These are phyloP conservation scores for Ensete glaucum DNA, from an alignment of 176 grass and related monocot species.

Conservation along the genomic window DNA sequence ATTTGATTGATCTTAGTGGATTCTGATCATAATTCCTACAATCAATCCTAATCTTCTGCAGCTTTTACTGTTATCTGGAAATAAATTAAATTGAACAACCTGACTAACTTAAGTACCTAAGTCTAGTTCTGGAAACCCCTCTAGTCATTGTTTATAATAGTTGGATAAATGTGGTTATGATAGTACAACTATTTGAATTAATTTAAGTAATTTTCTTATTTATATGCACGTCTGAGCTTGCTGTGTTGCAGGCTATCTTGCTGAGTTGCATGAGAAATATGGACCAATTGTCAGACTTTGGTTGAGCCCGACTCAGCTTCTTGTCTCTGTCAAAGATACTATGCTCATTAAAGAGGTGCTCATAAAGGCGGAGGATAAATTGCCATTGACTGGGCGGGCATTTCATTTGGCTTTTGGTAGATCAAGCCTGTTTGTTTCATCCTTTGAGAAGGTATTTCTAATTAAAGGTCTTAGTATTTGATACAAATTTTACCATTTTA, in stretches of 20 bases:
- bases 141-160: background rate
- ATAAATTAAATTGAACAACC: background rate
- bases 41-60: background rate
- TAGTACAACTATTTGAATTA: no score
- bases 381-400: constrained; percentile 59
- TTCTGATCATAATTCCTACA: no score
- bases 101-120: background rate
- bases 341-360: constrained; percentile 63
- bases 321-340: constrained; percentile 79
- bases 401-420: constrained; percentile 87
- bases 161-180: background rate
- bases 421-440: constrained; percentile 61
- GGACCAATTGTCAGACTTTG: constrained; percentile 80
- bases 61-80: background rate
- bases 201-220: background rate
- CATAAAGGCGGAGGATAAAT: constrained; percentile 79
- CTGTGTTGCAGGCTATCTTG: constrained; percentile 49
- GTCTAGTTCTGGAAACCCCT: background rate
- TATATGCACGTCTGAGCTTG: constrained; percentile 5
- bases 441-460: constrained; percentile 61
- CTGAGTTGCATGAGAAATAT: constrained; percentile 70
- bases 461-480: constrained; percentile 4
- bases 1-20: background rate
- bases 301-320: constrained; percentile 75
- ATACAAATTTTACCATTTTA: background rate